Evolutionary conservation across 805 yeast genomes (phyloP), one percentile per base, ranked within the genome.

Genomic region (Saccharomyces eubayanus): DNA sequence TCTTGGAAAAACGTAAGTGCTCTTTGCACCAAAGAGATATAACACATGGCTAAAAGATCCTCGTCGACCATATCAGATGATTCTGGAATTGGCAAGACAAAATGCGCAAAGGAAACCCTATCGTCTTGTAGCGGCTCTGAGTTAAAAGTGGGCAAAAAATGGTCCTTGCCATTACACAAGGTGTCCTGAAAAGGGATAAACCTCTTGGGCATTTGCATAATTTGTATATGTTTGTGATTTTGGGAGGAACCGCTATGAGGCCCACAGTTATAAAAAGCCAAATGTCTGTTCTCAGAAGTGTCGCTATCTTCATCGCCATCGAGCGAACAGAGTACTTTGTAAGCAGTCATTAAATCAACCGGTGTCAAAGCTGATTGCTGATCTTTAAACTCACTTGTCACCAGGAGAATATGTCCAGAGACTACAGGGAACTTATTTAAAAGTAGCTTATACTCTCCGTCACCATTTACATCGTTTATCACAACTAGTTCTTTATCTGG

Each of bases 211-310:
- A 87, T 73, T 47, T 82, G 76, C 78, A 92, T 74, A 70, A 91
- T 83, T 71, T 94, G 99, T 57, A 94, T 70, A 71, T 92, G 99
- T 66, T 88, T 89, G 72, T 92, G 99, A 49, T 87, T 85, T 64
- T 90, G 94, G 0, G 97, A 89, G n/a, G 96, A 96, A 1, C 98
- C 99, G 57, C 95, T 82, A 60, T 82, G 77, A 20, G 83, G 82
- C 6, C 99, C 99, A 64, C 89, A 83, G 69, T 92, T 92, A 77
- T 82, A 92, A 69, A 92, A 92, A 0, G 90, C 90, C 66, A 91
- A 75, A 76, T 87, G 85, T 53, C 79, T 76, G 29, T 71, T 73
- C 14, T 68, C 73, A 24, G 66, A 71, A 16, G 28, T 40, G 30
- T 53, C 57, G 1, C 64, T 57, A 56, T 68, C 53, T 62, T 81